Evolutionary conservation across 345 rosid species (phyloP).

Genomic region (Mallotus nudiflorus): DNA sequence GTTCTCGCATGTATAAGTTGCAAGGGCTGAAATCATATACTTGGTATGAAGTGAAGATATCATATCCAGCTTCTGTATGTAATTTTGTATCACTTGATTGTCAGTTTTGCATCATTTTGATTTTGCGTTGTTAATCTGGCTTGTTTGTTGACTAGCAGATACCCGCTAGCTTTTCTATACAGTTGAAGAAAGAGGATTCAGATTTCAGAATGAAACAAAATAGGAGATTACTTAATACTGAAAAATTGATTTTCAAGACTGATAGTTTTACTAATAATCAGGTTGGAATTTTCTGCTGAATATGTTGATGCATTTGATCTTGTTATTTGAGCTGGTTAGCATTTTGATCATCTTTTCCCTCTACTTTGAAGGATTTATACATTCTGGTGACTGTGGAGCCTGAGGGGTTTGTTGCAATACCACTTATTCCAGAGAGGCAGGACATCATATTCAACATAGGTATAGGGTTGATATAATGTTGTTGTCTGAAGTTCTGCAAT

Average conservation of each 20-base stretch:
- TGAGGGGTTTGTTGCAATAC: constrained; percentile 78
- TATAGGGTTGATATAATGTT: constrained; percentile 1
- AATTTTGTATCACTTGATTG: constrained; percentile 13
- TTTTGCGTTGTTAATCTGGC: constrained; percentile 12
- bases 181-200: constrained; percentile 49
- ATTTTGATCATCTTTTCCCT: constrained; percentile 1
- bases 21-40: constrained; percentile 63
- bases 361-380: constrained; percentile 47
- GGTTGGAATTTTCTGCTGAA: constrained; percentile 34
- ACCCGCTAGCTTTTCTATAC: constrained; percentile 68
- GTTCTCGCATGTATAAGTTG: constrained; percentile 59
- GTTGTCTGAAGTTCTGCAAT: neutral
- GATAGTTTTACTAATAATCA: constrained; percentile 37
- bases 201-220: constrained; percentile 29
- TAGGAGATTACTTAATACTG: constrained; percentile 45
- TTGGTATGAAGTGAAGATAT: constrained; percentile 98
- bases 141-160: constrained; percentile 38
- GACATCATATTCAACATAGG: constrained; percentile 74
- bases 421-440: constrained; percentile 48
- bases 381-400: constrained; percentile 76
- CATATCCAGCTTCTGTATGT: constrained; percentile 98
- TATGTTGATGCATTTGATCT: neutral
- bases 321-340: neutral
- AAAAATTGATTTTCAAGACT: constrained; percentile 32
- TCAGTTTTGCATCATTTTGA: constrained; percentile 15